A percentile compares a stretch with the other conserved stretches of the same genome.
Evolutionary conservation across 2,329 filamentous ascomycete genomes (phyloP).

Genomic region (Pseudomassariella vexata): DNA sequence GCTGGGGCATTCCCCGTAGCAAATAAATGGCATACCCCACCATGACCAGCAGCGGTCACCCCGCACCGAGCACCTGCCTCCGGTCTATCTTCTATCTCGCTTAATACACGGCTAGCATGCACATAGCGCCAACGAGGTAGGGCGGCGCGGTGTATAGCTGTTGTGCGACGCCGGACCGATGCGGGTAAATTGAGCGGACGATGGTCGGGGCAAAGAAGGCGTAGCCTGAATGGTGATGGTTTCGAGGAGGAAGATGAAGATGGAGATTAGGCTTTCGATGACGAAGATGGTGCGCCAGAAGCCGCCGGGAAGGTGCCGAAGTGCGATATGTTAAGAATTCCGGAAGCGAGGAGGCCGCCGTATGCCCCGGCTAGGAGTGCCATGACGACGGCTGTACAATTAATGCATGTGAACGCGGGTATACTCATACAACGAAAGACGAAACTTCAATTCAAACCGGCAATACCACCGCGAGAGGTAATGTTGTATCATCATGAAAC

Average conservation of each 20-base stretch:
- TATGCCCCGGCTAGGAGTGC: slow-evolving; percentile 33
- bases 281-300: slow-evolving; percentile 66
- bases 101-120: slow-evolving; percentile 51
- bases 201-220: slow-evolving; percentile 64
- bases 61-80: slow-evolving; percentile 50
- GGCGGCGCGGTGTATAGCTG: slow-evolving; percentile 62
- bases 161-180: slow-evolving; percentile 48
- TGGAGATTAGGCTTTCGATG: slow-evolving; percentile 40
- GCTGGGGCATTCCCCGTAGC: slow-evolving; percentile 37
- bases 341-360: slow-evolving; percentile 3
- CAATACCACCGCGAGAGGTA: slow-evolving; percentile 59
- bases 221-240: slow-evolving; percentile 64
- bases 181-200: slow-evolving; percentile 57
- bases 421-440: slow-evolving; percentile 60
- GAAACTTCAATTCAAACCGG: slow-evolving; percentile 57
- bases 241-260: slow-evolving; percentile 57
- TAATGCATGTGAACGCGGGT: no score
- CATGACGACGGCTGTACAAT: slow-evolving; percentile 61
- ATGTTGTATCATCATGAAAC: no score
- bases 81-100: slow-evolving; percentile 50
- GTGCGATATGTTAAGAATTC: slow-evolving; percentile 1
- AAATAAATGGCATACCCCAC: slow-evolving; percentile 61
- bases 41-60: slow-evolving; percentile 52
- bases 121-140: slow-evolving; percentile 57
- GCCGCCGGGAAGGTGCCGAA: slow-evolving; percentile 38